Evolutionary conservation across 352 stramenopile genomes (phyloP).

Genomic region (Phytopythium ostracodes): DNA sequence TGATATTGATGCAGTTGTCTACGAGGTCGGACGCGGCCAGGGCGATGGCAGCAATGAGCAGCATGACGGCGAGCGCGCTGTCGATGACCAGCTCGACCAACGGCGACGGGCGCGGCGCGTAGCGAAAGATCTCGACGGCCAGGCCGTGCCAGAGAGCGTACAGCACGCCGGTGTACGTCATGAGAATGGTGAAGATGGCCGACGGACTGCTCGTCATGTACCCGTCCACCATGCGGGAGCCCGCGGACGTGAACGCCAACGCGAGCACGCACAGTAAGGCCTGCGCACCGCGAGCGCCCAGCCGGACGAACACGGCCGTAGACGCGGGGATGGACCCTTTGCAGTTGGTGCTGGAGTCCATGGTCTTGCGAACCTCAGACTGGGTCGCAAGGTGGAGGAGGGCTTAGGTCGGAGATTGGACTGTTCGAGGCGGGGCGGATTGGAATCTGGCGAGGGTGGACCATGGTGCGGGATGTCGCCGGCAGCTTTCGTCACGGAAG

Average conservation of each 20-base stretch:
- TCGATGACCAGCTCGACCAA: constrained; percentile 18
- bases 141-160: constrained; percentile 27
- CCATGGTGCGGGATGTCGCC: too few species aligned
- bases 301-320: not conserved
- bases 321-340: not conserved
- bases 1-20: constrained; percentile 20
- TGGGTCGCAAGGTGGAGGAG: not conserved
- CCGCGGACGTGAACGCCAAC: constrained; percentile 21
- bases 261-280: constrained; percentile 30
- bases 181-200: constrained; percentile 35
- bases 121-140: constrained; percentile 26
- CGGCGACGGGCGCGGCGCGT: constrained; percentile 9
- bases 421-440: not conserved
- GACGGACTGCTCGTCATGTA: constrained; percentile 19
- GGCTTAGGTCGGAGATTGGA: not conserved
- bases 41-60: constrained; percentile 37
- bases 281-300: constrained; percentile 17
- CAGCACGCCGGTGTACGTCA: constrained; percentile 39
- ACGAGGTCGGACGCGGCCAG: constrained; percentile 30
- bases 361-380: not conserved
- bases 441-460: not conserved
- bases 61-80: constrained; percentile 21
- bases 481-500: too few species aligned
- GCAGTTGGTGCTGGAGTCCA: not conserved
- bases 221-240: constrained; percentile 16